These are phyloP conservation scores for Dunaliella primolecta DNA, from an alignment of 139 green algal species.

Conservation along the genomic window DNA sequence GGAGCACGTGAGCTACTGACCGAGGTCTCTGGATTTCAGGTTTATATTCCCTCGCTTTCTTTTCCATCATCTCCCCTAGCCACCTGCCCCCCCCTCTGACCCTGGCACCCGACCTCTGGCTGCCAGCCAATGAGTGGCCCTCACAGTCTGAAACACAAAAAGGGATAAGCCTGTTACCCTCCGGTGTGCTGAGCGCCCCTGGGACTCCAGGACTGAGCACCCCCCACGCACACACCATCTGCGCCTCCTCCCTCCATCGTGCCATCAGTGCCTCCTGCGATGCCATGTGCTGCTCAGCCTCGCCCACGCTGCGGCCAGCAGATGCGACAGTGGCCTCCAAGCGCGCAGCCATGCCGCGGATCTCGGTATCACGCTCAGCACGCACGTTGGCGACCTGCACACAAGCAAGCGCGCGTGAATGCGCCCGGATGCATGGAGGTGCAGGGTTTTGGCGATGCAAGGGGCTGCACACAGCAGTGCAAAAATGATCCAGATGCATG, in stretches of 20 bases:
- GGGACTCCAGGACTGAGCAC: no score
- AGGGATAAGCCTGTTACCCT: no score
- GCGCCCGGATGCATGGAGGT: neutral
- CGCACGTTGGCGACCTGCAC: conserved; percentile 33
- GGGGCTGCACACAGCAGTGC: neutral
- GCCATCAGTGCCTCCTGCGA: conserved; percentile 47
- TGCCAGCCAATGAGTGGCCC: no score
- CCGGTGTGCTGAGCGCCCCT: no score
- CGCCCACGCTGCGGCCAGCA: conserved; percentile 28
- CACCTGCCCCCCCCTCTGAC: no score
- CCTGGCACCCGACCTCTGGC: no score
- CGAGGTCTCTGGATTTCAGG: no score
- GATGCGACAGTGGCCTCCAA: conserved; percentile 33
- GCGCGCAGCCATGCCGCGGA: conserved; percentile 29
- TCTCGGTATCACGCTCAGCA: conserved; percentile 39
- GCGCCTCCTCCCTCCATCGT: conserved; percentile 46
- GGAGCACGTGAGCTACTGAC: no score
- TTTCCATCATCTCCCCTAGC: no score
- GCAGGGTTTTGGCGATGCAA: neutral
- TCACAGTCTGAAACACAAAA: neutral
- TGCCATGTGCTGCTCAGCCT: conserved; percentile 46
- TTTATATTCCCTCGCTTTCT: no score
- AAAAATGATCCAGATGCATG: neutral
- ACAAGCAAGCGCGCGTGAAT: neutral
- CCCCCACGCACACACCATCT: no score